Percentiles rank a stretch among this genome's conserved stretches.
Evolutionary conservation across 345 rosid species (phyloP).

Genomic region (Eucalyptus coolabah): DNA sequence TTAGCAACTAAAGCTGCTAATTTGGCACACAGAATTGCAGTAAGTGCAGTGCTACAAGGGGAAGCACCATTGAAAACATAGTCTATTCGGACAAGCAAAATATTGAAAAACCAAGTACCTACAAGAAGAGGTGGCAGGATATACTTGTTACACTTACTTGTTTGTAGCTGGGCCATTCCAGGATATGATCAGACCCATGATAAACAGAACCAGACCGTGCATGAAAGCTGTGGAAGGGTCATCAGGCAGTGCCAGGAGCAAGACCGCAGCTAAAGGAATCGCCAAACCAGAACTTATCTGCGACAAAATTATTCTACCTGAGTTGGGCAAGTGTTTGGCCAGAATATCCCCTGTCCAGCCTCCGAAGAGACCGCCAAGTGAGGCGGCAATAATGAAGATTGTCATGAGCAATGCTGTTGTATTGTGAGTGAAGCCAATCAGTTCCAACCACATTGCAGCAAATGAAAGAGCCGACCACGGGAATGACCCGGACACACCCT

Average conservation of each 20-base stretch:
- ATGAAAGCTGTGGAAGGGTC: slow-evolving; percentile 50
- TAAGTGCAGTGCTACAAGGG: neutral
- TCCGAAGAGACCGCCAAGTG: slow-evolving; percentile 77
- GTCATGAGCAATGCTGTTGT: slow-evolving; percentile 52
- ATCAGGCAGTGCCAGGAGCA: slow-evolving; percentile 62
- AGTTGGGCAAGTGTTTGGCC: slow-evolving; percentile 45
- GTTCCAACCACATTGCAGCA: slow-evolving; percentile 89
- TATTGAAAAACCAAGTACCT: neutral
- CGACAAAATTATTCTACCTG: slow-evolving; percentile 74
- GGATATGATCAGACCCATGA: slow-evolving; percentile 54
- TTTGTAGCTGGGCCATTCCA: slow-evolving; percentile 92
- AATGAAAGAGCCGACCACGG: slow-evolving; percentile 90
- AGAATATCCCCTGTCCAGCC: slow-evolving; percentile 74
- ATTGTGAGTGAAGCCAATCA: slow-evolving; percentile 64
- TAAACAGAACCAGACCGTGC: slow-evolving; percentile 47
- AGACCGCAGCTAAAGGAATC: slow-evolving; percentile 73
- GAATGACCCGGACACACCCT: slow-evolving; percentile 72
- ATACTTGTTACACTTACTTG: slow-evolving; percentile 33
- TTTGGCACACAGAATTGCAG: neutral
- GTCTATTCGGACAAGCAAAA: neutral
- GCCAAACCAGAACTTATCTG: slow-evolving; percentile 83
- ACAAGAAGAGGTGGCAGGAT: neutral
- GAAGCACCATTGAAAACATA: neutral
- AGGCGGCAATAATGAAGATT: slow-evolving; percentile 44
- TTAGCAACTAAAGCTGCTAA: neutral